Conservation (phyloP, 1,139 yeast genomes). For the Kodamaea sp. region DNA sequence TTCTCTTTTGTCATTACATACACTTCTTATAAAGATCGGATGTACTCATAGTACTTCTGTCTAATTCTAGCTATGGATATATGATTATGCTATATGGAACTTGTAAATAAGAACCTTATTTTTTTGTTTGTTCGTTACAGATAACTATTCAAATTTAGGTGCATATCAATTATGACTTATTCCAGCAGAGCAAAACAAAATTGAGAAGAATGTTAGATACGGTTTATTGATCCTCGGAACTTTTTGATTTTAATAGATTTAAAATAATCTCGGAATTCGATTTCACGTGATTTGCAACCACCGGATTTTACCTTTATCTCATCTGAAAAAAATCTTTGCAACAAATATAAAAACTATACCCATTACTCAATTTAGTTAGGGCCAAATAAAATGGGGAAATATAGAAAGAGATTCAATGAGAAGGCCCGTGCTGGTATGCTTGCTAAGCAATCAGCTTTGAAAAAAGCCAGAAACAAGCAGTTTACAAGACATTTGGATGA, state of each 20-base stretch:
- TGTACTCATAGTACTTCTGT: conserved; percentile 7
- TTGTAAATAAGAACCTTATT: no score
- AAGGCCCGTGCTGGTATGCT: conserved; percentile 84
- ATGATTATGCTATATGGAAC: no score
- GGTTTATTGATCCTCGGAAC: no score
- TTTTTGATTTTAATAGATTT: no score
- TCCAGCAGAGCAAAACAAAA: no score
- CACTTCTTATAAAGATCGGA: conserved; percentile 29
- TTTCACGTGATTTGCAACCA: no score
- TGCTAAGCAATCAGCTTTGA: conserved; percentile 71
- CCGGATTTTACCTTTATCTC: neutral
- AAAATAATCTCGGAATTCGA: no score
- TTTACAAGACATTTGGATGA: conserved; percentile 49
- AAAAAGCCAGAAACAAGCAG: conserved; percentile 64
- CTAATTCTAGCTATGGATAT: neutral
- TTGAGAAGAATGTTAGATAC: no score
- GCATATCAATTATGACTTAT: no score
- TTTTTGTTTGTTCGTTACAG: no score
- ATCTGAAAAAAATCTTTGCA: conserved; percentile 5
- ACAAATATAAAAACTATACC: neutral
- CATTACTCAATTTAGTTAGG: neutral
- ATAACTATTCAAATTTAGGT: no score
- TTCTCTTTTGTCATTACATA: conserved; percentile 18
- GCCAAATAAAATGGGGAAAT: conserved; percentile 61
- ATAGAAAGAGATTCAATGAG: conserved; percentile 76